Conservation (phyloP, 495 filamentous ascomycete species). For the Penicillium mononematosum region DNA sequence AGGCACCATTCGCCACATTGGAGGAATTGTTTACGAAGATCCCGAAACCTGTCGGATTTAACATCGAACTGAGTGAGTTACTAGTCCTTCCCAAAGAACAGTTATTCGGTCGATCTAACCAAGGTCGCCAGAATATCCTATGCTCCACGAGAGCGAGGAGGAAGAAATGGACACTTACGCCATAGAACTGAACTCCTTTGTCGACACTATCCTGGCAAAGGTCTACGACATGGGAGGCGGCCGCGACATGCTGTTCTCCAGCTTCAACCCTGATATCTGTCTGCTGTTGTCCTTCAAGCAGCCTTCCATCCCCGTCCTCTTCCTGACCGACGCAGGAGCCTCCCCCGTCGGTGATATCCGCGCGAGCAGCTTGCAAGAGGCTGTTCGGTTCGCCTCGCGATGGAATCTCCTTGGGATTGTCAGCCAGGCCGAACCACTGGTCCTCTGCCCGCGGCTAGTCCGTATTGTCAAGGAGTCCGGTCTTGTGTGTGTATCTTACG, state of each 20-base stretch:
- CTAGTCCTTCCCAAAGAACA: constrained; percentile 20
- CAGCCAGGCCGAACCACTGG: constrained; percentile 75
- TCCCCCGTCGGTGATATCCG: constrained; percentile 78
- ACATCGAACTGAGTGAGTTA: constrained; percentile 87
- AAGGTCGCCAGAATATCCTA: constrained; percentile 72
- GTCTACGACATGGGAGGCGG: constrained; percentile 74
- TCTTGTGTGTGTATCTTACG: constrained; percentile 95
- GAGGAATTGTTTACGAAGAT: constrained; percentile 89
- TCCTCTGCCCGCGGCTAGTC: constrained; percentile 85
- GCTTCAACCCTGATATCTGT: constrained; percentile 96
- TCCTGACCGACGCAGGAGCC: constrained; percentile 85
- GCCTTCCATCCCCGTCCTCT: constrained; percentile 90
- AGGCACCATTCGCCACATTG: constrained; percentile 90
- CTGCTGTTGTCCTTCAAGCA: constrained; percentile 93
- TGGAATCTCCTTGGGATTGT: constrained; percentile 97
- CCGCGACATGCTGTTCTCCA: constrained; percentile 90
- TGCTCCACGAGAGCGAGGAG: constrained; percentile 90
- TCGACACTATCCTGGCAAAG: constrained; percentile 85
- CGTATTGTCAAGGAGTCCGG: constrained; percentile 94
- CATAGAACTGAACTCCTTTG: constrained; percentile 95
- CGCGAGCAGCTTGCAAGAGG: constrained; percentile 91
- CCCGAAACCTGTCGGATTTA: constrained; percentile 81
- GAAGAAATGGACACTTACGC: constrained; percentile 98
- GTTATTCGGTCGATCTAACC: constrained; percentile 34
- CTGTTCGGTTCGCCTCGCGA: constrained; percentile 84